Percentiles rank a stretch among this genome's conserved stretches.
Evolutionary conservation across 345 rosid genomes (phyloP).

Genomic region (Atalantia buxifolia): DNA sequence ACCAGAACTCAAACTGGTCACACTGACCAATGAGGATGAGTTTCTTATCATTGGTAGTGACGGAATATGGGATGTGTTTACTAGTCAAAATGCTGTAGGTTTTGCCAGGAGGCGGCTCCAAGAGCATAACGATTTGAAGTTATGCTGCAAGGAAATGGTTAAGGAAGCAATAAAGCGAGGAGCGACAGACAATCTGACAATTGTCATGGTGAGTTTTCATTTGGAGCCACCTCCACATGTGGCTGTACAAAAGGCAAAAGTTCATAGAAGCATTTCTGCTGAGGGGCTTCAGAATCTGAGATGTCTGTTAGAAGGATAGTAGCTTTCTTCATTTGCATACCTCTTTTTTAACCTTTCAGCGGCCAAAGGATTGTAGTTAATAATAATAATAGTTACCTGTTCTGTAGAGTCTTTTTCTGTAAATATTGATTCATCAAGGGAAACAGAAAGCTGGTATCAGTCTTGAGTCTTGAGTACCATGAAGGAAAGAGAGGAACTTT

Average conservation of each 20-base stretch:
- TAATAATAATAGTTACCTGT: slow-evolving; percentile 9
- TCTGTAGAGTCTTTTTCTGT: slow-evolving; percentile 1
- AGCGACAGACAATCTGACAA: slow-evolving; percentile 68
- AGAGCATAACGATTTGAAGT: slow-evolving; percentile 66
- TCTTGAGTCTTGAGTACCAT: background rate
- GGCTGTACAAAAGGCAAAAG: slow-evolving; percentile 39
- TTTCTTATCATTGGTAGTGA: slow-evolving; percentile 79
- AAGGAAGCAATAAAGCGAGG: slow-evolving; percentile 69
- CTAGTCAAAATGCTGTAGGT: slow-evolving; percentile 78
- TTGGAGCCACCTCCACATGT: slow-evolving; percentile 50
- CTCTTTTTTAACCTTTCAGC: background rate
- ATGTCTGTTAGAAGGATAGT: slow-evolving; percentile 34
- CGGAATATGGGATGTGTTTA: slow-evolving; percentile 82
- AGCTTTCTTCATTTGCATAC: slow-evolving; percentile 1
- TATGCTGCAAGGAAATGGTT: slow-evolving; percentile 66
- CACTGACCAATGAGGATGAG: slow-evolving; percentile 68
- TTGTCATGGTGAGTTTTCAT: slow-evolving; percentile 70
- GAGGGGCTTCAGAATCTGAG: slow-evolving; percentile 55
- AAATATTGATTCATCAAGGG: slow-evolving; percentile 23
- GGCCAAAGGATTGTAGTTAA: slow-evolving; percentile 5
- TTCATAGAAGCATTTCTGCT: slow-evolving; percentile 64
- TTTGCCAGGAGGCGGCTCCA: slow-evolving; percentile 67
- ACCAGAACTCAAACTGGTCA: slow-evolving; percentile 66
- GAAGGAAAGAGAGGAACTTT: background rate
- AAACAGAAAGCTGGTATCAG: background rate